Percentiles rank a stretch among this genome's conserved stretches.
phyloP scores from a whole-genome alignment of 1,284 basidiomycete species.

The Rhizoctonia solani region DNA sequence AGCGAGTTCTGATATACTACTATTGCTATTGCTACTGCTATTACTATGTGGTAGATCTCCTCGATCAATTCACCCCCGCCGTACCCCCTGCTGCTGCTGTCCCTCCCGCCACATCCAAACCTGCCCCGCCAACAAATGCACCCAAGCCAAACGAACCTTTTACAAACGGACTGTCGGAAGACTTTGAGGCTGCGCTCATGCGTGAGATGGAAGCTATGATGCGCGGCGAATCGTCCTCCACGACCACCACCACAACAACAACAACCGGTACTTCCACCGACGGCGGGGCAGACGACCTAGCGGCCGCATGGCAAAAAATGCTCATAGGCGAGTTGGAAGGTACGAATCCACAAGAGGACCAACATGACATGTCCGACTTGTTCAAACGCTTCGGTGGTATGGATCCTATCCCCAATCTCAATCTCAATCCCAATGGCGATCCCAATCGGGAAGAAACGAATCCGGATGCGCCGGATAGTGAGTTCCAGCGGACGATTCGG shows the following conservation, averaged over 20 bases:
- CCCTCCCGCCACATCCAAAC: constrained; percentile 39
- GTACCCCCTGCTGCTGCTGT: constrained; percentile 46
- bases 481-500: constrained; percentile 77
- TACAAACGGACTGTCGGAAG: constrained; percentile 52
- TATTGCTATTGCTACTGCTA: no score
- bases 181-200: constrained; percentile 75
- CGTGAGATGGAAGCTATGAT: constrained; percentile 86
- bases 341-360: constrained; percentile 44
- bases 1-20: constrained; percentile 32
- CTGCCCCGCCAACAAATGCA: constrained; percentile 41
- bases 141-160: constrained; percentile 41
- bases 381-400: no score
- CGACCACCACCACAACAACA: no score
- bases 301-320: constrained; percentile 77
- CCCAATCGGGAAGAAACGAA: no score
- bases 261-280: constrained; percentile 43
- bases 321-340: constrained; percentile 69
- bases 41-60: constrained; percentile 52
- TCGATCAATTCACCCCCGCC: constrained; percentile 50
- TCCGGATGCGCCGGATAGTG: constrained; percentile 48
- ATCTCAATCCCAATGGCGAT: no score
- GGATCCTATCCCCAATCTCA: no score
- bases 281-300: constrained; percentile 51
- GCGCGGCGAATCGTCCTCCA: constrained; percentile 55
- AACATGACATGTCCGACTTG: neutral